A percentile compares a stretch with the other conserved stretches of the same genome.
phyloP scores from a whole-genome alignment of 768 basidiomycete species.

The Termitomyces sp. region DNA sequence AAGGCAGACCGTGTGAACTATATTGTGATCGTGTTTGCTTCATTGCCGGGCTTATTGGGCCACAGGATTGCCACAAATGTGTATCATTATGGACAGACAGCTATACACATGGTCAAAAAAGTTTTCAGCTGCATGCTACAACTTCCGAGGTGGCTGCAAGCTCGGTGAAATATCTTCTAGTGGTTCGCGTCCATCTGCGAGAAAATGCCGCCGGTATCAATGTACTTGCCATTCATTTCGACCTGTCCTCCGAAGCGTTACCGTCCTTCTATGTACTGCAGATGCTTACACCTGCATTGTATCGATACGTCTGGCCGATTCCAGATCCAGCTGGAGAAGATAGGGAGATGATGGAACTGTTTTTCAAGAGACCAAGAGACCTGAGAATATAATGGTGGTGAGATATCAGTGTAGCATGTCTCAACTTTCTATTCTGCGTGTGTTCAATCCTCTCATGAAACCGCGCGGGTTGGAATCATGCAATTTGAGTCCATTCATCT shows the following conservation, averaged over 20 bases:
- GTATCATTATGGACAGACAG: constrained; percentile 92
- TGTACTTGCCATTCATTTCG: not conserved
- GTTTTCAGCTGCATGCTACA: constrained; percentile 83
- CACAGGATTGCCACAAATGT: constrained; percentile 36
- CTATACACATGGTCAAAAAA: constrained; percentile 77
- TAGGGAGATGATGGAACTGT: constrained; percentile 91
- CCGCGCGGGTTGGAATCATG: no score
- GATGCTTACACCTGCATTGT: constrained; percentile 86
- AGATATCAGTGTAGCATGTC: not conserved
- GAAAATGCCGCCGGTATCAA: constrained; percentile 64
- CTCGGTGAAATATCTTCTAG: constrained; percentile 72
- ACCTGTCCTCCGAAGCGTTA: not conserved
- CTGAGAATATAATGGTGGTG: not conserved
- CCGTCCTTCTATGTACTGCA: constrained; percentile 73
- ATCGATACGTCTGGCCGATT: constrained; percentile 73
- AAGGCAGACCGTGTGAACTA: constrained; percentile 85
- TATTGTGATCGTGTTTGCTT: not conserved
- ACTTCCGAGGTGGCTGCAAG: constrained; percentile 70
- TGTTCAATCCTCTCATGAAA: not conserved
- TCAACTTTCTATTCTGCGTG: no score
- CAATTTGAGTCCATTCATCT: no score
- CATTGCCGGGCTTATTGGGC: constrained; percentile 1
- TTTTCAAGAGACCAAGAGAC: constrained; percentile 39
- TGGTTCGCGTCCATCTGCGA: constrained; percentile 79
- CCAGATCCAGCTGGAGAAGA: constrained; percentile 84